Evolutionary conservation across 1,284 basidiomycete species (phyloP).

Genomic region (Porogramme epimiltina): DNA sequence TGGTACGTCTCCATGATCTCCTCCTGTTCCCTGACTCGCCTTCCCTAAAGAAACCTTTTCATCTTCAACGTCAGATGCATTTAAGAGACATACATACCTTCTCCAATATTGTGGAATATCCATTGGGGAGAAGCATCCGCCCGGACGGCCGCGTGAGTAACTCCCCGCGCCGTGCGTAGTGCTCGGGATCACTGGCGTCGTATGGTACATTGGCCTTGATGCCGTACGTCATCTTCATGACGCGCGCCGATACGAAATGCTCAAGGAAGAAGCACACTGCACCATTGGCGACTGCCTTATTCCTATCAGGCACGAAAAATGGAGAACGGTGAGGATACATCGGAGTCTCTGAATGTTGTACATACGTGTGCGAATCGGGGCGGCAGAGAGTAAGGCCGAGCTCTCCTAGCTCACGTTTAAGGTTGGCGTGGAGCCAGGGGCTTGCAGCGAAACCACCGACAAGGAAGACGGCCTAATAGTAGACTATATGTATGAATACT

Average conservation of each 20-base stretch:
- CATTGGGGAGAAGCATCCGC: slow-evolving; percentile 29
- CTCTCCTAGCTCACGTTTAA: slow-evolving; percentile 29
- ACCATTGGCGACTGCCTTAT: slow-evolving; percentile 38
- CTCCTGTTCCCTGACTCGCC: slow-evolving; percentile 31
- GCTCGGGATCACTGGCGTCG: slow-evolving; percentile 32
- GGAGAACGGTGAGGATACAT: neutral
- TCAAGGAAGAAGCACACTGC: slow-evolving; percentile 39
- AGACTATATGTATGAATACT: neutral
- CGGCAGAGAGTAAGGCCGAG: slow-evolving; percentile 40
- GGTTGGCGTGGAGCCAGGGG: slow-evolving; percentile 35
- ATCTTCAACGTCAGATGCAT: slow-evolving; percentile 22
- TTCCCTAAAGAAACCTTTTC: slow-evolving; percentile 36
- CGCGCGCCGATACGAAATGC: slow-evolving; percentile 35
- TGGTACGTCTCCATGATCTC: slow-evolving; percentile 22
- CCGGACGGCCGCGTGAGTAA: slow-evolving; percentile 33
- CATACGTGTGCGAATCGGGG: slow-evolving; percentile 45
- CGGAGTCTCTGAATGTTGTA: neutral
- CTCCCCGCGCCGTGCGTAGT: slow-evolving; percentile 28
- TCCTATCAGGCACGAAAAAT: slow-evolving; percentile 12
- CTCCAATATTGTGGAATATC: slow-evolving; percentile 35
- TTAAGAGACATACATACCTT: slow-evolving; percentile 27
- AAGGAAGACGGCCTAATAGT: slow-evolving; percentile 37
- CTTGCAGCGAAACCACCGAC: slow-evolving; percentile 43
- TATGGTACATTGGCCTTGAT: slow-evolving; percentile 30
- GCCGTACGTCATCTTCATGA: slow-evolving; percentile 39